A percentile compares a stretch with the other conserved stretches of the same genome.
Conservation (phyloP, 345 rosid genomes). For the Gossypium raimondii region DNA sequence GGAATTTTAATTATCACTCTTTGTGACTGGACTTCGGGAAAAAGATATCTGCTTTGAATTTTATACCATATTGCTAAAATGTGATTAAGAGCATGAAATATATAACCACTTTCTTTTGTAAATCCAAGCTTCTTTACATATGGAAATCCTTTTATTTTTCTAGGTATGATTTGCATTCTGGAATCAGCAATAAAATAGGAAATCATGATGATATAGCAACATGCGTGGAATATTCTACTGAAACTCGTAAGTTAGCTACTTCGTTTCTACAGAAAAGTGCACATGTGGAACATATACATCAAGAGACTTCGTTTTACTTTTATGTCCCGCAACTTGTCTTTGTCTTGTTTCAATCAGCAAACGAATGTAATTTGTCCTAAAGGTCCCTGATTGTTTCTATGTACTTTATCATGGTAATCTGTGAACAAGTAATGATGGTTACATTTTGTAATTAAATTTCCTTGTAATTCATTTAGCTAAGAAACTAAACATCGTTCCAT, state of each 20-base stretch:
- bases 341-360: neutral
- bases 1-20: too few relatives aligned
- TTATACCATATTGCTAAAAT: neutral
- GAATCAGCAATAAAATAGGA: slow-evolving; percentile 44
- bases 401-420: neutral
- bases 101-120: neutral
- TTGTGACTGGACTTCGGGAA: too few relatives aligned
- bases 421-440: neutral
- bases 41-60: too few relatives aligned
- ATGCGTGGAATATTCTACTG: slow-evolving; percentile 50
- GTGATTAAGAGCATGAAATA: neutral
- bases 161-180: slow-evolving; percentile 66
- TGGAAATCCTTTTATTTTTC: slow-evolving; percentile 9
- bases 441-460: neutral
- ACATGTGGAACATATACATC: neutral
- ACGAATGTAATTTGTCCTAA: neutral
- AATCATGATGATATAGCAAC: slow-evolving; percentile 70
- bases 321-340: neutral
- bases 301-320: neutral
- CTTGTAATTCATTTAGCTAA: neutral
- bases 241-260: slow-evolving; percentile 48
- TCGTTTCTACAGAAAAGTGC: neutral
- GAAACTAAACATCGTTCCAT: neutral
- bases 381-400: neutral
- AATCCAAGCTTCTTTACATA: neutral